These are phyloP conservation scores for Mycosphaerella arachidis DNA, from an alignment of 2,329 filamentous ascomycete species.

Conservation along the genomic window DNA sequence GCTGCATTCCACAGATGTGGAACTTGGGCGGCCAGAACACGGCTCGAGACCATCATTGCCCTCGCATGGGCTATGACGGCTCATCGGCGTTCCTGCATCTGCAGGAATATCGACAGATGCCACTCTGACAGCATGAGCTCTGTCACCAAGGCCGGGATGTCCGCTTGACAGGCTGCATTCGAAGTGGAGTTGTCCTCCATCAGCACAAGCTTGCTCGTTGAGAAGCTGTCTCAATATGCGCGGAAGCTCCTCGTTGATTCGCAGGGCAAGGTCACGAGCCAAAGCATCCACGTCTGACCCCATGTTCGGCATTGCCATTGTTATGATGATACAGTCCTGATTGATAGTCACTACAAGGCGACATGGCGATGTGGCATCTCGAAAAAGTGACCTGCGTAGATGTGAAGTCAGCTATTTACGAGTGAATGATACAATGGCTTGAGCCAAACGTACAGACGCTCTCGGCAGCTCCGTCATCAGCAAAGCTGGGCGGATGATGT, in stretches of 20 bases:
- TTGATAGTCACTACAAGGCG: background rate
- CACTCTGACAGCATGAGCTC: slow-evolving; percentile 9
- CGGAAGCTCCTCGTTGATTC: slow-evolving; percentile 17
- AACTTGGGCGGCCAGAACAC: background rate
- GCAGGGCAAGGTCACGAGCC: slow-evolving; percentile 17
- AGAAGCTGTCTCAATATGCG: slow-evolving; percentile 14
- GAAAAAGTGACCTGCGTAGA: no score
- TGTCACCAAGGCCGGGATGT: slow-evolving; percentile 2
- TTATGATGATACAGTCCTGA: background rate
- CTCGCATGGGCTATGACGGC: slow-evolving; percentile 7
- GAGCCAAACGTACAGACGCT: no score
- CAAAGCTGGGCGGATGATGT: no score
- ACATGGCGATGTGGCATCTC: background rate
- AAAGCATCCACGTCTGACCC: slow-evolving; percentile 14
- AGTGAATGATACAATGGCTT: no score
- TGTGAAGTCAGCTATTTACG: no score
- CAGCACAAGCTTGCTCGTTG: slow-evolving; percentile 6
- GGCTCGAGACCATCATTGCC: slow-evolving; percentile 9
- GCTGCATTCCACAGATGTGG: background rate
- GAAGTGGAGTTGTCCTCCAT: slow-evolving; percentile 16
- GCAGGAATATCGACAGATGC: slow-evolving; percentile 17
- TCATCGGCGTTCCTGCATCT: slow-evolving; percentile 7
- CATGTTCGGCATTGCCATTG: background rate
- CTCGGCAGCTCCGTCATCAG: no score
- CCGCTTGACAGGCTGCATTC: slow-evolving; percentile 18